These are phyloP conservation scores for Beta lomatogona DNA, from an alignment of 179 eudicot genomes.

Conservation along the genomic window DNA sequence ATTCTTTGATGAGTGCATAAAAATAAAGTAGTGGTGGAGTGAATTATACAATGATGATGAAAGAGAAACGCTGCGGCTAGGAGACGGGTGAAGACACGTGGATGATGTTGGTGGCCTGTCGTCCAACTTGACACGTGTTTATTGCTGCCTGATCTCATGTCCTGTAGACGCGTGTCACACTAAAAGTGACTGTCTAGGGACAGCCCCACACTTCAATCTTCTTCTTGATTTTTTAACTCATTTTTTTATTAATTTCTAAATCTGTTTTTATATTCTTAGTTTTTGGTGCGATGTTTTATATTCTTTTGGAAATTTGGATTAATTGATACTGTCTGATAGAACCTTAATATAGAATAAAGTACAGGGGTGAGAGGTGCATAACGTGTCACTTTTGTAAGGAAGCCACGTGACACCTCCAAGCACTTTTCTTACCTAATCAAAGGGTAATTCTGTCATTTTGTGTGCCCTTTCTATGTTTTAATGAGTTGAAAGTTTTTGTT, in stretches of 20 bases:
- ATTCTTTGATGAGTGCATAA: background rate
- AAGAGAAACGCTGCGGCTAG: conserved; percentile 32
- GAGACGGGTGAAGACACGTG: conserved; percentile 28
- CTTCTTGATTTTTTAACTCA: too few relatives aligned
- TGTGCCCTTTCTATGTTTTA: background rate
- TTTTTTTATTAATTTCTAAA: background rate
- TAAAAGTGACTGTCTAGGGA: conserved; percentile 1
- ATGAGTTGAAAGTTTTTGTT: background rate
- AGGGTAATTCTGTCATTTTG: background rate
- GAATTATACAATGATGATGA: conserved; percentile 22
- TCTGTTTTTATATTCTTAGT: background rate
- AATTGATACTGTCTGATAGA: background rate
- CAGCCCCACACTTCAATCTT: conserved; percentile 9
- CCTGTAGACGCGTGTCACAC: conserved; percentile 24
- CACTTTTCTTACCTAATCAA: conserved; percentile 7
- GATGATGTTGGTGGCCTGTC: background rate
- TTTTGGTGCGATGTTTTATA: too few relatives aligned
- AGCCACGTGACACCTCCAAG: conserved; percentile 21
- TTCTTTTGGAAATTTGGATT: background rate
- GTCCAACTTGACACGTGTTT: conserved; percentile 27
- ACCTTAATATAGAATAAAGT: background rate
- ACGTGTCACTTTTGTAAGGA: conserved; percentile 18
- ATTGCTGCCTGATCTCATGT: conserved; percentile 11
- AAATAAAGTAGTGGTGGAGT: background rate
- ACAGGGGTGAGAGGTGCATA: conserved; percentile 9